Evolutionary conservation across 257 asterid species (phyloP), one percentile per base, ranked within the genome.

Genomic region (Solanum neorickii): DNA sequence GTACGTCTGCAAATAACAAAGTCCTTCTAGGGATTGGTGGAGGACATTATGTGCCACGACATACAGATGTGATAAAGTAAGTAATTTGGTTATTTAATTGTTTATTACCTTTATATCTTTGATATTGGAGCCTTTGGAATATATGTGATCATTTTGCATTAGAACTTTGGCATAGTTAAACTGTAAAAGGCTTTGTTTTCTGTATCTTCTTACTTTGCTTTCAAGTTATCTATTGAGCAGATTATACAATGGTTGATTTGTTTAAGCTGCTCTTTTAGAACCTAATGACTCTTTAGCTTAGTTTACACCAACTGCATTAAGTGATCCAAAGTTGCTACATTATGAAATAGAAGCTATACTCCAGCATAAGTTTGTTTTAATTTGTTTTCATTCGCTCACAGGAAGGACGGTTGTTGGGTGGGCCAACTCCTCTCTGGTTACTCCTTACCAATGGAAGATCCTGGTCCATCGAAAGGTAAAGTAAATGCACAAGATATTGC

Each of bases 31-130:
- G 99, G 77, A 88, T 97, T 41, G 99, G 99, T 89, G 99, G 99
- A 86, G 99, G 99, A 31, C 99, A 97, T 88, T 97, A 97, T 91
- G 99, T 94, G 44, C 98, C 99, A 14, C 93, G 99, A 27, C 99
- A 97, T 89, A 94, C 93, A 97, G 99, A 97, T 88, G 87, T 97
- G 59, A 90, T 97, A 85, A 87, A 77, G 99, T 95, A 92, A 95
- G 98, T 92, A 37, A 73, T 44, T 85, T 72, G 70, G 83, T 86
- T 66, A 41, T 15, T 41, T 12, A 62, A 25, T 39, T 60, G 27
- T 35, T 77, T 77, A 35, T 25, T 46, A 27, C 62, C 78, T 84
- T 56, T 56, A 47, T 86, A 31, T 44, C 41, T 35, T 85, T 11
- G 14, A 29, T 27, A 25, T 83, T 83, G 16, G 37, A 59, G 21